A percentile compares a stretch with the other conserved stretches of the same genome.
These are phyloP conservation scores for Heliosperma pusillum DNA, from an alignment of 148 eudicot species.

Conservation along the genomic window DNA sequence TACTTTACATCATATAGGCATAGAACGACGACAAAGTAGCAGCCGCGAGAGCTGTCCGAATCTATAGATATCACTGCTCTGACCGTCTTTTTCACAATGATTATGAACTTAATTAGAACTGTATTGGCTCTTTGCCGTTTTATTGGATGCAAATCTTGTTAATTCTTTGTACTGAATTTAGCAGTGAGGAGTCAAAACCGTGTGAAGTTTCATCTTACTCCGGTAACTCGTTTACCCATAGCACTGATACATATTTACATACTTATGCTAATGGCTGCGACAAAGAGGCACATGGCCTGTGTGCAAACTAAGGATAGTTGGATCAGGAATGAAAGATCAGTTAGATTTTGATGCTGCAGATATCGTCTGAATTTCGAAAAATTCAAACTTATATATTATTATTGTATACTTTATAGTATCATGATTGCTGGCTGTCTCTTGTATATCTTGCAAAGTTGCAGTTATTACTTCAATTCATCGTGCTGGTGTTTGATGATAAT, in stretches of 20 bases:
- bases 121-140: no score
- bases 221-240: background rate
- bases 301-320: slow-evolving; percentile 35
- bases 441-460: background rate
- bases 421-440: background rate
- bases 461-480: background rate
- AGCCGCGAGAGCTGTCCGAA: no score
- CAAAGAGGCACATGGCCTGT: slow-evolving; percentile 36
- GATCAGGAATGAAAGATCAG: slow-evolving; percentile 24
- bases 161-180: no score
- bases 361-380: slow-evolving; percentile 27
- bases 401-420: no score
- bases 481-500: background rate
- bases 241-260: no score
- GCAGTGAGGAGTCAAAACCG: slow-evolving; percentile 26
- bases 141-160: no score
- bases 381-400: background rate
- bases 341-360: slow-evolving; percentile 21
- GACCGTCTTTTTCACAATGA: no score
- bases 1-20: no score
- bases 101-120: no score
- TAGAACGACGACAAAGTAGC: no score
- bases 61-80: no score
- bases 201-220: slow-evolving; percentile 26
- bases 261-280: no score